Conservation (phyloP, 1,284 basidiomycete genomes). For the Ganoderma meredithae region DNA sequence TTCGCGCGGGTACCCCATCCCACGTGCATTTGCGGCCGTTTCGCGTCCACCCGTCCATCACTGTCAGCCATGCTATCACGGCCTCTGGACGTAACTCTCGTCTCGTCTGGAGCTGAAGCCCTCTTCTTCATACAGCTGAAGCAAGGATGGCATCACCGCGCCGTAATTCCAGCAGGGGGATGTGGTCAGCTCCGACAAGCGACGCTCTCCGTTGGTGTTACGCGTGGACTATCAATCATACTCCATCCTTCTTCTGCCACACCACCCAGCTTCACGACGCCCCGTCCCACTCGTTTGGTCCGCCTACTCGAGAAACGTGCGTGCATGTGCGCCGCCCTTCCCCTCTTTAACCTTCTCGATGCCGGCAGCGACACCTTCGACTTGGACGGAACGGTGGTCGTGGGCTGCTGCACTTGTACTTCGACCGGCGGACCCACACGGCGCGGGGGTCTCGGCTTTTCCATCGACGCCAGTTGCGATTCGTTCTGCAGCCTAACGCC, state of each 20-base stretch:
- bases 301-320: not conserved
- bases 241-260: not conserved
- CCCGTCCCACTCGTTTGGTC: not conserved
- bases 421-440: not conserved
- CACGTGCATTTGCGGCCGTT: conserved; percentile 1
- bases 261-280: not conserved
- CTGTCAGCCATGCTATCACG: not conserved
- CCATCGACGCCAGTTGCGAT: not conserved
- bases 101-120: not conserved
- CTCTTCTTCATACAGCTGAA: no score
- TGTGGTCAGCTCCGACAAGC: not conserved
- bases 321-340: not conserved
- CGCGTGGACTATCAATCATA: not conserved
- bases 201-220: not conserved
- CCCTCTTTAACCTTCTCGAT: not conserved
- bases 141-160: not conserved
- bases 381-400: not conserved
- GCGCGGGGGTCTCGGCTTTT: not conserved
- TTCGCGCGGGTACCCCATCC: conserved; percentile 9
- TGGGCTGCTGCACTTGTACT: not conserved
- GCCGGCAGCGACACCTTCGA: not conserved
- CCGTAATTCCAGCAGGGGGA: not conserved
- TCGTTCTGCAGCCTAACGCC: conserved; percentile 5
- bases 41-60: not conserved
- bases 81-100: not conserved